Conservation (phyloP, 177 flowering plant species). For the Tripterygium wilfordii region DNA sequence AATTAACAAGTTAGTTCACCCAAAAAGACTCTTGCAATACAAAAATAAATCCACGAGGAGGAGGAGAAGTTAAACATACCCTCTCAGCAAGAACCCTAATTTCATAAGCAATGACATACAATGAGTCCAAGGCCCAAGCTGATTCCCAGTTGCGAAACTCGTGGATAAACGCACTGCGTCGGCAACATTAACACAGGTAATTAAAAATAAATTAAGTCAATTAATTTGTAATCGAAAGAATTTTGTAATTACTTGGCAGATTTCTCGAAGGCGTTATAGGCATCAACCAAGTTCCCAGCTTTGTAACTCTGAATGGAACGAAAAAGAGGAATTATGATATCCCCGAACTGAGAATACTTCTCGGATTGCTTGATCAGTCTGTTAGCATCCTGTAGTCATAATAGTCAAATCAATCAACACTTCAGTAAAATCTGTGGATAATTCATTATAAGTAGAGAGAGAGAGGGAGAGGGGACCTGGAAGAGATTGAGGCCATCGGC, state of each 20-base stretch:
- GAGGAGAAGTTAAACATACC: slow-evolving; percentile 29
- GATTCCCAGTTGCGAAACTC: slow-evolving; percentile 98
- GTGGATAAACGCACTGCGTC: slow-evolving; percentile 79
- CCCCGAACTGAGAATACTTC: slow-evolving; percentile 53
- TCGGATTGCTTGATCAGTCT: slow-evolving; percentile 71
- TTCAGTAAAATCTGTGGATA: too few relatives aligned
- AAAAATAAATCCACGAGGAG: background rate
- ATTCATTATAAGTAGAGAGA: background rate
- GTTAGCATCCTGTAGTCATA: slow-evolving; percentile 52
- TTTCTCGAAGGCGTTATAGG: slow-evolving; percentile 83
- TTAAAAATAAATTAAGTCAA: background rate
- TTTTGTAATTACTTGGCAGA: slow-evolving; percentile 53
- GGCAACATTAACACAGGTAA: slow-evolving; percentile 2
- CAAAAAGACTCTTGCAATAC: background rate
- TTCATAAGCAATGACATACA: slow-evolving; percentile 73
- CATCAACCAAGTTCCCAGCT: slow-evolving; percentile 51
- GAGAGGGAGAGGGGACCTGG: slow-evolving; percentile 41
- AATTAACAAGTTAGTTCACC: background rate
- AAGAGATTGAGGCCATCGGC: slow-evolving; percentile 79
- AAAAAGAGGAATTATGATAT: slow-evolving; percentile 56
- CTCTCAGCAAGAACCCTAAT: slow-evolving; percentile 93
- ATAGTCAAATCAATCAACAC: background rate
- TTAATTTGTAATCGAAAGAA: background rate
- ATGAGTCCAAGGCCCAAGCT: slow-evolving; percentile 91
- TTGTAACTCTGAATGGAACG: slow-evolving; percentile 69